These are phyloP conservation scores for Coemansia javaensis DNA, from an alignment of 192 early-diverging fungal species.

Conservation along the genomic window DNA sequence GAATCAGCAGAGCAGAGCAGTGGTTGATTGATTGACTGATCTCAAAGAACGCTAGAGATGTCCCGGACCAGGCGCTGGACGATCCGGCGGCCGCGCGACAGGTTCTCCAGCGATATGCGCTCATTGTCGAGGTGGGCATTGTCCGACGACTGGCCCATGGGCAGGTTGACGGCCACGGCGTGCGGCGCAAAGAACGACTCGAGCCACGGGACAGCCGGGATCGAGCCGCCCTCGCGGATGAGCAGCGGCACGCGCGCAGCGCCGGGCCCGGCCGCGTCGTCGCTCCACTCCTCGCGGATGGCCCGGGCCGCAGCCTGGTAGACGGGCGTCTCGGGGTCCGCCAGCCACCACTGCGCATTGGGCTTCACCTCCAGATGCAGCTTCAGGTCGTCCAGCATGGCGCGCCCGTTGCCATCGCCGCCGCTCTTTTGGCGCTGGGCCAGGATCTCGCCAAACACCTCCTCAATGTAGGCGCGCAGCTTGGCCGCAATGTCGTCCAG, in stretches of 20 bases:
- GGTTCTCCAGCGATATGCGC: slow-evolving; percentile 64
- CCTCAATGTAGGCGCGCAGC: slow-evolving; percentile 54
- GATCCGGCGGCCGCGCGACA: slow-evolving; percentile 62
- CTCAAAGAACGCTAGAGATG: slow-evolving; percentile 15
- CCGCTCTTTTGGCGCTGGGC: slow-evolving; percentile 3
- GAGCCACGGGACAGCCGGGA: slow-evolving; percentile 70
- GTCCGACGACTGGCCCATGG: slow-evolving; percentile 75
- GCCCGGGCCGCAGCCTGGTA: slow-evolving; percentile 66
- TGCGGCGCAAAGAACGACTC: slow-evolving; percentile 57
- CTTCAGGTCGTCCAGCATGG: slow-evolving; percentile 8
- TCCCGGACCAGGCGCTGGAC: slow-evolving; percentile 52
- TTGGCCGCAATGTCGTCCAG: slow-evolving; percentile 57
- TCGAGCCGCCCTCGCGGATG: slow-evolving; percentile 75
- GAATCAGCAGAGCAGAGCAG: not conserved
- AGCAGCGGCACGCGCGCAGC: slow-evolving; percentile 54
- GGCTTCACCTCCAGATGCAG: slow-evolving; percentile 58
- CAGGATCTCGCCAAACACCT: slow-evolving; percentile 41
- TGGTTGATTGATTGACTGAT: not conserved
- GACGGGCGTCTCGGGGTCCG: slow-evolving; percentile 59
- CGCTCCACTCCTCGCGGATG: slow-evolving; percentile 48
- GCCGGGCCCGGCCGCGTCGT: slow-evolving; percentile 1
- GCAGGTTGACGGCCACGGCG: slow-evolving; percentile 66
- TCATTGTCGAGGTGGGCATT: slow-evolving; percentile 77
- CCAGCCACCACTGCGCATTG: slow-evolving; percentile 73
- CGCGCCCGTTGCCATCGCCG: not conserved